Conservation (phyloP, 2,329 filamentous ascomycete genomes). For the Ophiocordyceps unilateralis region DNA sequence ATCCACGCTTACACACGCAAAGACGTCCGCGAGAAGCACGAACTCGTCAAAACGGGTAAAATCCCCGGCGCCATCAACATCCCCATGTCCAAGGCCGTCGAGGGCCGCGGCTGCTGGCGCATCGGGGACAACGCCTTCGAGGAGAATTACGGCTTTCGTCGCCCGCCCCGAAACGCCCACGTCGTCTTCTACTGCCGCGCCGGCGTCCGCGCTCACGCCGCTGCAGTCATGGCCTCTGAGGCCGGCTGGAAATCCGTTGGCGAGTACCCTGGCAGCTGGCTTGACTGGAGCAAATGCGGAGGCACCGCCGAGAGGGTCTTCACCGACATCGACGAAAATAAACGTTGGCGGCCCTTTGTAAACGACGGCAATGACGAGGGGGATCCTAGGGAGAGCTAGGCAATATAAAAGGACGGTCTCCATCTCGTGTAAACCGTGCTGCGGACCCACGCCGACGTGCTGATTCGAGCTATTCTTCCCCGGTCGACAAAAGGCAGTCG, state of each 20-base stretch:
- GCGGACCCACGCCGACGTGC: too few relatives aligned
- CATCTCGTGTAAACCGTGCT: too few relatives aligned
- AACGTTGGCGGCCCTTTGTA: neutral
- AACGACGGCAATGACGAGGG: neutral
- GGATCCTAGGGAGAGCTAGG: too few relatives aligned
- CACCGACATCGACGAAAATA: neutral
- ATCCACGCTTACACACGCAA: too few relatives aligned
- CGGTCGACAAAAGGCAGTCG: too few relatives aligned
- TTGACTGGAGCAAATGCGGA: conserved; percentile 65
- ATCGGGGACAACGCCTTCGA: conserved; percentile 56
- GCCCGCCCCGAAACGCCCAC: conserved; percentile 36
- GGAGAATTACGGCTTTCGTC: conserved; percentile 61
- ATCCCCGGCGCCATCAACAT: conserved; percentile 77
- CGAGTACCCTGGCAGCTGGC: conserved; percentile 60
- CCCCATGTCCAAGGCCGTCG: conserved; percentile 43
- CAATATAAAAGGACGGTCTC: too few relatives aligned
- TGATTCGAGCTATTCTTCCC: too few relatives aligned
- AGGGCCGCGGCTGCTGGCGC: conserved; percentile 69
- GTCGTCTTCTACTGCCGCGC: conserved; percentile 89
- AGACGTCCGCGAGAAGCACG: conserved; percentile 59
- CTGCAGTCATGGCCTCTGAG: conserved; percentile 58
- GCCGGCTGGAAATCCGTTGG: conserved; percentile 56
- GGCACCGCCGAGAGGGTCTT: conserved; percentile 30
- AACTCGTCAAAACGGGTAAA: conserved; percentile 44
- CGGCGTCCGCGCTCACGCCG: conserved; percentile 64